phyloP scores from a whole-genome alignment of 208 protist genomes.

The Acanthamoeba culbertsoni region DNA sequence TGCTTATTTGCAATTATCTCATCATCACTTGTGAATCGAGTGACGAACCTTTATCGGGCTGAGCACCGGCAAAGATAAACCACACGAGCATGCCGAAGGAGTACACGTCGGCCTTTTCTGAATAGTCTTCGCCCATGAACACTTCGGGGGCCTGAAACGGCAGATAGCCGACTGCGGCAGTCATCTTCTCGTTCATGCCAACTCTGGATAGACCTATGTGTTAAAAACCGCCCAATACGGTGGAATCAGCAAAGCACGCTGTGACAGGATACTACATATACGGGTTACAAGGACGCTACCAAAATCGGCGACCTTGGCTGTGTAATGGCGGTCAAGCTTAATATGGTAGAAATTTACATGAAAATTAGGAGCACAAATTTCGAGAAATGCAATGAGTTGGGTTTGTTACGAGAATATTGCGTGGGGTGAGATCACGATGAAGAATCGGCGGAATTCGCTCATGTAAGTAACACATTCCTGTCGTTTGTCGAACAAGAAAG shows the following conservation, averaged over 20 bases:
- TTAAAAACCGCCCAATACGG: too few relatives aligned
- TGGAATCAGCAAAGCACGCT: too few relatives aligned
- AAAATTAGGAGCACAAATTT: too few relatives aligned
- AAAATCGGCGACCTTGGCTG: slow-evolving; percentile 19
- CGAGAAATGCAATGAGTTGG: too few relatives aligned
- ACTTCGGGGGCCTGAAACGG: slow-evolving; percentile 24
- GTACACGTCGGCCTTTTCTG: slow-evolving; percentile 29
- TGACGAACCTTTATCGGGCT: background rate
- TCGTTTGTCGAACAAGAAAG: too few relatives aligned
- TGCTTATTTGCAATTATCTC: background rate
- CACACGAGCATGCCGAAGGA: background rate
- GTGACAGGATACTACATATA: background rate
- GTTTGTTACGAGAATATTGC: background rate
- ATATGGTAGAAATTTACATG: too few relatives aligned
- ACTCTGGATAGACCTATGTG: background rate
- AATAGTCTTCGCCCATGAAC: slow-evolving; percentile 1
- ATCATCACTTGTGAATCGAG: background rate
- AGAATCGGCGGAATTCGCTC: background rate
- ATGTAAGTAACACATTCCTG: slow-evolving; percentile 35
- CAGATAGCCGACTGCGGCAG: background rate
- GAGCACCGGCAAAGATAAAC: background rate
- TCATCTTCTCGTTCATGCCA: background rate
- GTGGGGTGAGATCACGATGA: slow-evolving; percentile 2
- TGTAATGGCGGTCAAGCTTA: slow-evolving; percentile 16
- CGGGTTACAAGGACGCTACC: background rate